phyloP scores from a whole-genome alignment of 2,329 filamentous ascomycete species.

The Berkeleyomyces basicola region DNA sequence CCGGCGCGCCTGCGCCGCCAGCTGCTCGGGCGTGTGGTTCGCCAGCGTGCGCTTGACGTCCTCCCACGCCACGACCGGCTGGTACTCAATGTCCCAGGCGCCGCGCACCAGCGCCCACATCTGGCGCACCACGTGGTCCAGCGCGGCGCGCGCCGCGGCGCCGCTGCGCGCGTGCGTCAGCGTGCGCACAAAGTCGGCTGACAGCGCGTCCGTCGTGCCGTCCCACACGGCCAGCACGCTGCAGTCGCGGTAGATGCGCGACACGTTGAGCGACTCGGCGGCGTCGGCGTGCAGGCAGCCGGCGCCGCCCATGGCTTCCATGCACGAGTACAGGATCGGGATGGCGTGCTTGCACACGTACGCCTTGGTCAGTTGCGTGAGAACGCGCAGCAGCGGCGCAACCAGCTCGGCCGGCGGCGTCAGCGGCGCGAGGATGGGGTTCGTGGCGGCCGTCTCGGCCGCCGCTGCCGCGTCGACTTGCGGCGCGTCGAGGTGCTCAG shows the following conservation, averaged over 20 bases:
- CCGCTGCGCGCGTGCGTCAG: slow-evolving; percentile 29
- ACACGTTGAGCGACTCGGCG: slow-evolving; percentile 48
- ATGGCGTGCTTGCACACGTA: slow-evolving; percentile 35
- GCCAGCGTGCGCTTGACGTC: slow-evolving; percentile 24
- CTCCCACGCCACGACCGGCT: slow-evolving; percentile 25
- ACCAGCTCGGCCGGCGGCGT: slow-evolving; percentile 22
- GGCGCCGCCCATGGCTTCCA: slow-evolving; percentile 49
- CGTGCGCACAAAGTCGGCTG: slow-evolving; percentile 31
- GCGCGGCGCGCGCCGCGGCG: slow-evolving; percentile 23
- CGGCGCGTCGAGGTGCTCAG: slow-evolving; percentile 27
- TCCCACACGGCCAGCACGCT: slow-evolving; percentile 53
- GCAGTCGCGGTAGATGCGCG: slow-evolving; percentile 48
- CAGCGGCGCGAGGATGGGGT: slow-evolving; percentile 15
- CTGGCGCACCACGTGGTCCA: slow-evolving; percentile 25
- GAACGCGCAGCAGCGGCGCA: slow-evolving; percentile 33
- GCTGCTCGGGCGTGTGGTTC: slow-evolving; percentile 20
- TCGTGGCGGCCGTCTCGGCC: not conserved
- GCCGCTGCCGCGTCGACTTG: slow-evolving; percentile 15
- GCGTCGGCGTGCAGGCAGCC: slow-evolving; percentile 46
- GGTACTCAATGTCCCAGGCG: slow-evolving; percentile 18
- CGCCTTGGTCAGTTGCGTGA: slow-evolving; percentile 45
- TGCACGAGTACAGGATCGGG: slow-evolving; percentile 35
- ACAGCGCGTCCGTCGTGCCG: slow-evolving; percentile 56
- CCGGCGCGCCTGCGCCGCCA: slow-evolving; percentile 30
- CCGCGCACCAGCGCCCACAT: slow-evolving; percentile 10